Base-by-base conservation (phyloP, 2,329 filamentous ascomycete genomes). In the Aspergillus thermomutatus region DNA sequence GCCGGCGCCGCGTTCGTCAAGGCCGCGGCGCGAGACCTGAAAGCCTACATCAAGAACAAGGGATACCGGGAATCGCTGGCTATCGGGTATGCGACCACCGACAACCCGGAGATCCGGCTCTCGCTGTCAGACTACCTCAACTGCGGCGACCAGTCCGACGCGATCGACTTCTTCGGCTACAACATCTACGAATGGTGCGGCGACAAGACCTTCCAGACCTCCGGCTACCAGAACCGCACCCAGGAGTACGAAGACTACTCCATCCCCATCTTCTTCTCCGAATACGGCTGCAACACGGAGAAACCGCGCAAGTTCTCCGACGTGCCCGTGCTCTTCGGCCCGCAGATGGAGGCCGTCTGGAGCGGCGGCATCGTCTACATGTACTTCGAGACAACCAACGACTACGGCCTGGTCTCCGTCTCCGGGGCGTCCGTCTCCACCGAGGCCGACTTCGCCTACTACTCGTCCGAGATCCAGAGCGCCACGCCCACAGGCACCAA, bases 111-210 rank as follows among this genome's bases (percentile, higher is more conserved):
- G 21, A 95, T 96, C 67, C 90, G 94, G 74, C 82, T 82, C 64
- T 81, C 91, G 69, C 86, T 97, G 70, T 90, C 91, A 65, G 80
- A 91, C 72, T 99, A 96, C 84, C 97, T 99, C 80, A 92, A 96
- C 83, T 99, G 94, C 73, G 90, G 92, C 55, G 64, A 70, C 59
- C 75, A 85, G 59, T 78, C 80, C 9, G 77, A 78, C 70, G 76
- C 89, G 59, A 96, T 97, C 64, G 94, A 99, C 78, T 97, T 95
- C 82, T 99, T 92, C 90, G 94, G 94, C 58, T 97, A 97, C 88
- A 99, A 99, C 83, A 96, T 97, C 79, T 99, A 99, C 84, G 96
- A 92, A 53, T 99, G 94, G 94, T 99, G 94, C 75, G 94, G 93
- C 66, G 76, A 92, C 66, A 95, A 90, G 70, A 85, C 81, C 68